phyloP scores from a whole-genome alignment of 495 filamentous ascomycete species.

The Penicillium bialowiezense region DNA sequence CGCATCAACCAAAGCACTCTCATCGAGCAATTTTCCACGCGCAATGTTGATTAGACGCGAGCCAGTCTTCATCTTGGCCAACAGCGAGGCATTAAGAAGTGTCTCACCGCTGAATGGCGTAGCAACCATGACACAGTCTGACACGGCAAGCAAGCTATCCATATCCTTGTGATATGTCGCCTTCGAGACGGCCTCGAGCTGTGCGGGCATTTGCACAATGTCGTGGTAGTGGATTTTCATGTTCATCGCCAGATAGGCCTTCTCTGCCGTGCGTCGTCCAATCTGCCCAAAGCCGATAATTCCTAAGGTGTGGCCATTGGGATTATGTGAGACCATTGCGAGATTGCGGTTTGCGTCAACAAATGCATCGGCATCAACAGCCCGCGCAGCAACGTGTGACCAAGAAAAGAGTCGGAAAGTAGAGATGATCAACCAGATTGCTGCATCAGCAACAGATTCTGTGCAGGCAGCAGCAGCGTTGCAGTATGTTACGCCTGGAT shows the following conservation, averaged over 20 bases:
- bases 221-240: slow-evolving; percentile 72
- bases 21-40: slow-evolving; percentile 67
- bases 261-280: slow-evolving; percentile 63
- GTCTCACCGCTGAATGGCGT: slow-evolving; percentile 60
- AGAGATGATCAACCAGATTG: slow-evolving; percentile 60
- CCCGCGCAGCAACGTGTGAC: slow-evolving; percentile 49
- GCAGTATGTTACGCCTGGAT: slow-evolving; percentile 72
- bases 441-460: slow-evolving; percentile 61
- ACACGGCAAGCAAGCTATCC: slow-evolving; percentile 48
- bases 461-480: slow-evolving; percentile 67
- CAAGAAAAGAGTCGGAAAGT: slow-evolving; percentile 63
- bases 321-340: slow-evolving; percentile 55
- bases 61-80: slow-evolving; percentile 54
- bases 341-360: slow-evolving; percentile 55
- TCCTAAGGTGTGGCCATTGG: slow-evolving; percentile 43
- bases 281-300: slow-evolving; percentile 70
- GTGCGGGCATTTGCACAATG: slow-evolving; percentile 51
- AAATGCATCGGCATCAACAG: slow-evolving; percentile 39
- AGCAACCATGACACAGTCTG: slow-evolving; percentile 67
- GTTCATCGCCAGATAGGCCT: slow-evolving; percentile 56
- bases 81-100: slow-evolving; percentile 49
- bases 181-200: slow-evolving; percentile 20
- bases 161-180: slow-evolving; percentile 53
- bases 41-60: slow-evolving; percentile 69
- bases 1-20: slow-evolving; percentile 63